phyloP scores from a whole-genome alignment of 768 basidiomycete genomes.

The Leccinum subgranulosum region DNA sequence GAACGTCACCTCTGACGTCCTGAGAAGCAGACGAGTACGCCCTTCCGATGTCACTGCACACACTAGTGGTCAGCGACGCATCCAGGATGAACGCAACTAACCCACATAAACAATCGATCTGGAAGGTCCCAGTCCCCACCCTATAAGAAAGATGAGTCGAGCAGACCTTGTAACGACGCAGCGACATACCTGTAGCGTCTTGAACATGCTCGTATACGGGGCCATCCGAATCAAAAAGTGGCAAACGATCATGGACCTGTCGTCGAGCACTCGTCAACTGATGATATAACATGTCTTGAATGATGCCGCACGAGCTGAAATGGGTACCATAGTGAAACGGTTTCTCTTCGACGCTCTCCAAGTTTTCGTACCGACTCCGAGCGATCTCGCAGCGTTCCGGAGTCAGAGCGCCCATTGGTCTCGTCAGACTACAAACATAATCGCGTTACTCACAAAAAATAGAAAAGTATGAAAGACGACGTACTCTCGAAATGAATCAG shows the following conservation, averaged over 20 bases:
- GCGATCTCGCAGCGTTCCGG: conserved; percentile 73
- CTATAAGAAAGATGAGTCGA: conserved; percentile 34
- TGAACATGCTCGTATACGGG: conserved; percentile 94
- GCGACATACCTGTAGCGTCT: conserved; percentile 63
- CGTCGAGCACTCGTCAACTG: not conserved
- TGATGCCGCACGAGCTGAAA: conserved; percentile 61
- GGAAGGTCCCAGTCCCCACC: conserved; percentile 96
- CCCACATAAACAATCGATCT: conserved; percentile 77
- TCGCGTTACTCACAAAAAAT: not conserved
- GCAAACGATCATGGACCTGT: conserved; percentile 87
- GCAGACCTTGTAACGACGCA: not conserved
- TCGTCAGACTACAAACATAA: conserved; percentile 54
- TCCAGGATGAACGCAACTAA: not conserved
- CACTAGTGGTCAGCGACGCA: conserved; percentile 4
- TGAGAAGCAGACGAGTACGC: conserved; percentile 82
- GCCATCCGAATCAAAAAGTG: conserved; percentile 88
- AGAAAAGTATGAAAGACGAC: conserved; percentile 20
- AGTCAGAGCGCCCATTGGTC: conserved; percentile 90
- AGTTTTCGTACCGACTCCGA: conserved; percentile 64
- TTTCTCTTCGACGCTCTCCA: conserved; percentile 76
- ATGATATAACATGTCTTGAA: not conserved
- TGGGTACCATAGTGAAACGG: conserved; percentile 96
- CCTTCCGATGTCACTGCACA: conserved; percentile 64
- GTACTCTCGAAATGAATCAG: conserved; percentile 69
- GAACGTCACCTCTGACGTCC: conserved; percentile 87